Evolutionary conservation across 2,329 filamentous ascomycete species (phyloP).

Genomic region (Cordyceps pruinosa): DNA sequence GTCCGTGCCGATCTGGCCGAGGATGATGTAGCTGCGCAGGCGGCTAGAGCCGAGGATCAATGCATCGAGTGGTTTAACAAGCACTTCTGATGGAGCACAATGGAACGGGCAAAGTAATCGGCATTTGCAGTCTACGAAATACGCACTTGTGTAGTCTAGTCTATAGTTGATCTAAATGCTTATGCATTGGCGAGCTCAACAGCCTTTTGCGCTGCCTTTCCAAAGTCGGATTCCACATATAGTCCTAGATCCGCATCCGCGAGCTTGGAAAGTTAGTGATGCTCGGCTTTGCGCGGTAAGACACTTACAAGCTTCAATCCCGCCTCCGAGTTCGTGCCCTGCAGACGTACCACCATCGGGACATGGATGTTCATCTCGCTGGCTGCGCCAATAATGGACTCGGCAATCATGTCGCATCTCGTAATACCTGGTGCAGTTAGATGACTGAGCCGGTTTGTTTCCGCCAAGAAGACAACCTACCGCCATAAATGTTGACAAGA

Average conservation of each 20-base stretch:
- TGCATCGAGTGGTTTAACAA: conserved; percentile 28
- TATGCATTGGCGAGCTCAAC: conserved; percentile 18
- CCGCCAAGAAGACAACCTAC: conserved; percentile 17
- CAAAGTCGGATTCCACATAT: conserved; percentile 24
- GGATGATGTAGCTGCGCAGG: conserved; percentile 21
- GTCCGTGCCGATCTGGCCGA: conserved; percentile 25
- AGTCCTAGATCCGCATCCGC: conserved; percentile 21
- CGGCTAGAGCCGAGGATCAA: conserved; percentile 27
- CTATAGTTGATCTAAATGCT: background rate
- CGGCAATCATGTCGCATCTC: conserved; percentile 44
- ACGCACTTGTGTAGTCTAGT: background rate
- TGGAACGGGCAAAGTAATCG: background rate
- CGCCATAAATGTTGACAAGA: conserved; percentile 50
- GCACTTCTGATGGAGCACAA: conserved; percentile 13
- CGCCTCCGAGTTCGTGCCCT: conserved; percentile 39
- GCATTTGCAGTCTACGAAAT: background rate
- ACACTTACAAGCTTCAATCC: conserved; percentile 34
- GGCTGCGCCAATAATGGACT: conserved; percentile 39
- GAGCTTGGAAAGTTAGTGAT: conserved; percentile 17
- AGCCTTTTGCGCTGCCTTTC: conserved; percentile 17
- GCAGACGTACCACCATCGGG: conserved; percentile 39
- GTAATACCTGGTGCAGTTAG: conserved; percentile 33
- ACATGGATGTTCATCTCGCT: conserved; percentile 30
- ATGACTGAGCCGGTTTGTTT: background rate
- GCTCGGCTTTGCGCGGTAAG: background rate